Evolutionary conservation across 164 flowering plant species (phyloP).

Genomic region (Stephania yunnanensis): DNA sequence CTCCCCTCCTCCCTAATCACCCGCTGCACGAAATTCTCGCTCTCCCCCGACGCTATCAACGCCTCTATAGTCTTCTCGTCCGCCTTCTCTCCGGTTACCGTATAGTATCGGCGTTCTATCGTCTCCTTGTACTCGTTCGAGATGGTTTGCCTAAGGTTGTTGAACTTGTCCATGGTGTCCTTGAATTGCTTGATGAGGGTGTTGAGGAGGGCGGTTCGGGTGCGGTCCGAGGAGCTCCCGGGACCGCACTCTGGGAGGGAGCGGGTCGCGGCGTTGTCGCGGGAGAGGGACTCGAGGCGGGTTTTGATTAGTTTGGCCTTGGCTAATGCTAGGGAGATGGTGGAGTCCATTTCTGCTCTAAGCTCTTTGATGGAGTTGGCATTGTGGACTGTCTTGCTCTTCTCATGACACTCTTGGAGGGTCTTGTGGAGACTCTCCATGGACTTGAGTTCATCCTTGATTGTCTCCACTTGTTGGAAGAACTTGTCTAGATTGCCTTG

Average conservation of each 20-base stretch:
- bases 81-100: constrained; percentile 73
- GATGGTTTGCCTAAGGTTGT: constrained; percentile 39
- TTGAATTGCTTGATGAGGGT: constrained; percentile 59
- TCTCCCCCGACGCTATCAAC: constrained; percentile 69
- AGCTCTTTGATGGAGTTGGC: constrained; percentile 54
- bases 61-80: constrained; percentile 48
- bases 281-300: constrained; percentile 59
- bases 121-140: constrained; percentile 68
- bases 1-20: constrained; percentile 69
- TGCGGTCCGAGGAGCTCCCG: constrained; percentile 72
- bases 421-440: constrained; percentile 41
- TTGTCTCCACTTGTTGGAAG: constrained; percentile 60
- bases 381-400: constrained; percentile 58
- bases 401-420: constrained; percentile 49
- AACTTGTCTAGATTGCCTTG: constrained; percentile 59
- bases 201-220: constrained; percentile 59
- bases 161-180: constrained; percentile 59
- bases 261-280: constrained; percentile 62
- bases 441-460: constrained; percentile 57
- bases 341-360: constrained; percentile 55
- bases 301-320: constrained; percentile 64
- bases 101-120: constrained; percentile 59
- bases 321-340: constrained; percentile 49
- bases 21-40: constrained; percentile 71
- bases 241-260: constrained; percentile 70